Evolutionary conservation across 495 filamentous ascomycete genomes (phyloP), one percentile per base, ranked within the genome.

Genomic region (Cairneyella variabilis): DNA sequence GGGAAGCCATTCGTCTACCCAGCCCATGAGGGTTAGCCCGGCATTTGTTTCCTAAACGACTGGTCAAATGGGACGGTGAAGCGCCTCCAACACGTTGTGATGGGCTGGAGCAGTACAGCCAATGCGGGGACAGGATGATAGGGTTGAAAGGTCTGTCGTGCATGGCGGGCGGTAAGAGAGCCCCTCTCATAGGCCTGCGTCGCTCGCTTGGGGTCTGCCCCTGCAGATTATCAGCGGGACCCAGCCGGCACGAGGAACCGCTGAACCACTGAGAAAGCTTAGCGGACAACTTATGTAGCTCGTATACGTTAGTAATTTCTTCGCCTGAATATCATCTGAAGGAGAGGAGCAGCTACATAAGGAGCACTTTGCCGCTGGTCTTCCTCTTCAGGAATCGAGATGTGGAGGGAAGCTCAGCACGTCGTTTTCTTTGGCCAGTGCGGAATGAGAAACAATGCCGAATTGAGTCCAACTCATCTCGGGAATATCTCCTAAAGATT

Each of bases 111-210:
- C 12, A 18, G 25, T 12, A 12, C 9, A 14, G 22, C 56, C 56
- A 59, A 59, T 59, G 45, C 56, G 50, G 39, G 25, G 50, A 14
- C 10, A 28, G 17, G 17, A 20, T 34, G 30, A 3, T 3, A 37
- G 44, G 11, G 20, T 36, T 36, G 20, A 22, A 0, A 9, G 20
- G 28, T 38, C 20, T 28, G 18, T 8, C 23, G 3, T 46, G 50
- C 49, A 58, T 25, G 26, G 41, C 22, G 54, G 50, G 56, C 56
- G 56, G 43, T 16, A 44, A 53, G 18, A 49, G 14, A 6, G 14
- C n/a, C 17, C 10, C 16, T 9, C 2, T 52, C 22, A 58, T 58
- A 53, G 38, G 55, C 22, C 18, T 12, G 25, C 20, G 8, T 21
- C 36, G 41, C 23, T 34, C 36, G 53, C 52, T 54, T 48, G 38